A percentile compares a stretch with the other conserved stretches of the same genome.
phyloP scores from a whole-genome alignment of 257 asterid species.

The Solanum commersonii region DNA sequence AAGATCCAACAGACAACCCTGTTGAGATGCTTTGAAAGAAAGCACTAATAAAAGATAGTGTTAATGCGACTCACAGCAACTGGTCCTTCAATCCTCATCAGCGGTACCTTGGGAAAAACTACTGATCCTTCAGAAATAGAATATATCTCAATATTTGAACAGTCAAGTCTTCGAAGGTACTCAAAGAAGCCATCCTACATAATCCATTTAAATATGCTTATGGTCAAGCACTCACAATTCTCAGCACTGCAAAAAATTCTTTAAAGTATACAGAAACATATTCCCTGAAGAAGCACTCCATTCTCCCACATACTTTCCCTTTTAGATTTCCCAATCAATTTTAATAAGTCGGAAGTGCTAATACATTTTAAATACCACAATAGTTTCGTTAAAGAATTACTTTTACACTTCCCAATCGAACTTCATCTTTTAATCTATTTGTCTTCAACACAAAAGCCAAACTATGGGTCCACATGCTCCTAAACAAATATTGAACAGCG shows the following conservation, averaged over 20 bases:
- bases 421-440: neutral
- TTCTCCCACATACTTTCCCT: neutral
- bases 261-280: neutral
- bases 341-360: neutral
- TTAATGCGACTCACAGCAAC: conserved; percentile 64
- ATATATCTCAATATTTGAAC: conserved; percentile 87
- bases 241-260: neutral
- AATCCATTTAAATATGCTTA: conserved; percentile 7
- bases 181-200: conserved; percentile 67
- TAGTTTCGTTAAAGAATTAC: neutral
- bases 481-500: neutral
- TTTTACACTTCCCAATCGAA: neutral
- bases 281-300: neutral
- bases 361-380: neutral
- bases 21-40: neutral
- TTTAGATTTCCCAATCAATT: neutral
- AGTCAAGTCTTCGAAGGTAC: conserved; percentile 73
- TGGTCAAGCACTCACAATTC: neutral
- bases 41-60: neutral
- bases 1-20: neutral
- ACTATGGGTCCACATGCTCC: neutral
- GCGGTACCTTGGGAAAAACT: conserved; percentile 90
- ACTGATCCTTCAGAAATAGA: conserved; percentile 92
- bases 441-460: neutral
- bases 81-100: conserved; percentile 97